Evolutionary conservation across 192 early-diverging fungal genomes (phyloP).

Genomic region (Spizellomyces sp.): DNA sequence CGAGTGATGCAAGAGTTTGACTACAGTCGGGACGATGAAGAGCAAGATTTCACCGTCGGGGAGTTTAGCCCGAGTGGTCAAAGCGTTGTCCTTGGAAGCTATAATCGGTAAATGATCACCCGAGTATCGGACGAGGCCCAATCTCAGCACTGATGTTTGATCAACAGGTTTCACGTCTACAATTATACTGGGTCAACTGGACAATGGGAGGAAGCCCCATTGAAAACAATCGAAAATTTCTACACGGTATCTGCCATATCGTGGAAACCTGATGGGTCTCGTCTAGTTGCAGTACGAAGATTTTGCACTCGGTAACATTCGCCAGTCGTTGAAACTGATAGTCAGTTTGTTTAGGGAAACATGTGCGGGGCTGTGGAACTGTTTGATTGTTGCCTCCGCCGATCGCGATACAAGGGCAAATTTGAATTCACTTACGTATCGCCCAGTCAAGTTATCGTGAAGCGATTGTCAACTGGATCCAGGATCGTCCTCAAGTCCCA

Average conservation of each 20-base stretch:
- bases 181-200: slow-evolving; percentile 47
- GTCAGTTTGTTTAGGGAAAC: slow-evolving; percentile 40
- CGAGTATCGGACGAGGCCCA: not conserved
- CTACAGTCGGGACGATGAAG: slow-evolving; percentile 56
- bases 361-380: slow-evolving; percentile 62
- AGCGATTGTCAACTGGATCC: slow-evolving; percentile 65
- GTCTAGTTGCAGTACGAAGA: slow-evolving; percentile 49
- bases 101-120: slow-evolving; percentile 32
- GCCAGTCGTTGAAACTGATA: not conserved
- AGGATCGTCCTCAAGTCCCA: slow-evolving; percentile 68
- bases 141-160: not conserved
- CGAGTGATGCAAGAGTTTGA: slow-evolving; percentile 59
- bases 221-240: slow-evolving; percentile 61
- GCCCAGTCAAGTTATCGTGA: slow-evolving; percentile 68
- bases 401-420: slow-evolving; percentile 68
- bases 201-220: slow-evolving; percentile 63
- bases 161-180: slow-evolving; percentile 53
- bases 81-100: slow-evolving; percentile 61
- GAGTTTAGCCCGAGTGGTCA: slow-evolving; percentile 60
- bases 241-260: slow-evolving; percentile 58
- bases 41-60: slow-evolving; percentile 55
- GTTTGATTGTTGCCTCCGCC: slow-evolving; percentile 67
- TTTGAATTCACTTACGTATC: slow-evolving; percentile 72
- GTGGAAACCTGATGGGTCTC: slow-evolving; percentile 68
- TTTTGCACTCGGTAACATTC: not conserved